A percentile compares a stretch with the other conserved stretches of the same genome.
Evolutionary conservation across 345 rosid genomes (phyloP).

Genomic region (Boechera stricta): DNA sequence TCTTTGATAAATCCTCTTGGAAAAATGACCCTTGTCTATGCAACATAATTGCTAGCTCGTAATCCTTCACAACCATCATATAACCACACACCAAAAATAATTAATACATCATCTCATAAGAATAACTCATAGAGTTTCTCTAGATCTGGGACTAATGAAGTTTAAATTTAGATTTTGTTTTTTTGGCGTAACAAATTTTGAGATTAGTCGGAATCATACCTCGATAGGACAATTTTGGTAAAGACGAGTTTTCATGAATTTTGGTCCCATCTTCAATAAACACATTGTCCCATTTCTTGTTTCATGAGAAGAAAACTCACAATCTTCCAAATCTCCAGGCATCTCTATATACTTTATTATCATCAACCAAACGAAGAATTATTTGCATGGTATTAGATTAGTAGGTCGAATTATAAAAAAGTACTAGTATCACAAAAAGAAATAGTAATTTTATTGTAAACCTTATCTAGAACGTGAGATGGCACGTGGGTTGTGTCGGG

Average conservation of each 20-base stretch:
- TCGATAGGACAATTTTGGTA: slow-evolving; percentile 40
- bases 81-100: neutral
- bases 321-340: slow-evolving; percentile 36
- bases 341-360: slow-evolving; percentile 35
- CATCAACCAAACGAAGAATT: neutral
- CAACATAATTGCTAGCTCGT: slow-evolving; percentile 43
- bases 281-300: slow-evolving; percentile 40
- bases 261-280: slow-evolving; percentile 45
- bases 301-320: slow-evolving; percentile 34
- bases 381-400: neutral
- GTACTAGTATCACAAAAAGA: neutral
- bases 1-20: slow-evolving; percentile 40
- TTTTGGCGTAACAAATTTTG: neutral
- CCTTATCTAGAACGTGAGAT: slow-evolving; percentile 47
- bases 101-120: neutral
- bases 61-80: slow-evolving; percentile 27
- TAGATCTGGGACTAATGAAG: neutral
- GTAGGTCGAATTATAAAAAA: neutral
- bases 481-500: slow-evolving; percentile 46
- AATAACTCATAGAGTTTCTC: neutral
- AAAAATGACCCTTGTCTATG: slow-evolving; percentile 48
- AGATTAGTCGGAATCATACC: slow-evolving; percentile 22
- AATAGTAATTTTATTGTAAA: neutral
- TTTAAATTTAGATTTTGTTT: neutral
- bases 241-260: slow-evolving; percentile 39